A percentile compares a stretch with the other conserved stretches of the same genome.
phyloP scores from a whole-genome alignment of 1,284 basidiomycete genomes.

The Cutaneotrichosporon curvatum region DNA sequence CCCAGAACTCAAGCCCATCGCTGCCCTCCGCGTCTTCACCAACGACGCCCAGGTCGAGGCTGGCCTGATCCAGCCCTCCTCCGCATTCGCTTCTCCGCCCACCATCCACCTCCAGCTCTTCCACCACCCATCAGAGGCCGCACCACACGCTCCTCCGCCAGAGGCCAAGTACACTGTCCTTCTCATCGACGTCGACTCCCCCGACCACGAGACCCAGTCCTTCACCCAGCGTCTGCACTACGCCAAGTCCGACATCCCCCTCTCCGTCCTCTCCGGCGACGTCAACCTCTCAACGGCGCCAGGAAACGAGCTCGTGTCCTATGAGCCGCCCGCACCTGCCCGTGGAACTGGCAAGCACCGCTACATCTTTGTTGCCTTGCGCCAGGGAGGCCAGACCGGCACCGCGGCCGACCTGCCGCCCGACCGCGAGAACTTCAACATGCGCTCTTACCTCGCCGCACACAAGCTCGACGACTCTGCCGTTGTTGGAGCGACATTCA shows the following conservation, averaged over 20 bases:
- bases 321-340: constrained; percentile 38
- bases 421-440: constrained; percentile 26
- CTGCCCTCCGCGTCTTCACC: constrained; percentile 30
- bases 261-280: constrained; percentile 57
- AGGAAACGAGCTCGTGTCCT: constrained; percentile 29
- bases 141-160: constrained; percentile 53
- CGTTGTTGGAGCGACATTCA: constrained; percentile 30
- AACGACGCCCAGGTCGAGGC: constrained; percentile 57
- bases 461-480: constrained; percentile 12
- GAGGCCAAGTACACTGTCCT: constrained; percentile 80
- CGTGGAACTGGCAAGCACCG: constrained; percentile 33
- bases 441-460: constrained; percentile 24
- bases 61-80: constrained; percentile 59
- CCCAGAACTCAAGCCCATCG: constrained; percentile 60
- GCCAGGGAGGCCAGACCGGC: constrained; percentile 16
- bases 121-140: constrained; percentile 20
- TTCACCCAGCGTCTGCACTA: constrained; percentile 78
- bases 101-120: constrained; percentile 22
- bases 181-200: constrained; percentile 82
- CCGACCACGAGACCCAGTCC: constrained; percentile 57
- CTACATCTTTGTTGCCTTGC: constrained; percentile 31
- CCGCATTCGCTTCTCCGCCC: constrained; percentile 46
- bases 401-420: constrained; percentile 3
- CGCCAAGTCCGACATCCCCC: constrained; percentile 76
- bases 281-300: constrained; percentile 39